phyloP scores from a whole-genome alignment of 2,329 filamentous ascomycete species.

The Ophiostoma fasciatum region DNA sequence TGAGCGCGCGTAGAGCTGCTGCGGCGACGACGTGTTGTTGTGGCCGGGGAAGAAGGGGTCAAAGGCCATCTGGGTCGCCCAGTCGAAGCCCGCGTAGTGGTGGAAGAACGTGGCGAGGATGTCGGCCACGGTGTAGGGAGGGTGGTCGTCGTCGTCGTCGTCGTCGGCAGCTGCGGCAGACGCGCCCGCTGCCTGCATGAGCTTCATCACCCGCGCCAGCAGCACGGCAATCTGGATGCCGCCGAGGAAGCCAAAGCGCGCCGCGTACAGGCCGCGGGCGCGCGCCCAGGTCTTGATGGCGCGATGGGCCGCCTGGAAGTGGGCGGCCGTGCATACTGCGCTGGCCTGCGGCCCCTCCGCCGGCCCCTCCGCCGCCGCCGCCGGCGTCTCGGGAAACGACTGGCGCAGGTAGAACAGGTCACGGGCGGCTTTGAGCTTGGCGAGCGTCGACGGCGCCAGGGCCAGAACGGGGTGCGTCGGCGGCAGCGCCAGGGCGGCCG shows the following conservation, averaged over 20 bases:
- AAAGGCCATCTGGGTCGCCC: constrained; percentile 36
- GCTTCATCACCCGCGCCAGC: constrained; percentile 44
- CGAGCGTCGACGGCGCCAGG: constrained; percentile 38
- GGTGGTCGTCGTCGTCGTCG: not conserved
- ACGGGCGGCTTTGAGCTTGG: constrained; percentile 48
- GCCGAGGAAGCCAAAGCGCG: constrained; percentile 49
- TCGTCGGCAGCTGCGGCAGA: not conserved
- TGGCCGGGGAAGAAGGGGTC: constrained; percentile 43
- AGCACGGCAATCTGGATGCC: constrained; percentile 51
- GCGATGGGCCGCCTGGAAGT: constrained; percentile 44
- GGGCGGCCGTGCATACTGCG: constrained; percentile 21
- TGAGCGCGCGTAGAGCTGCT: constrained; percentile 40
- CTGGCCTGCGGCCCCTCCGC: too few relatives aligned
- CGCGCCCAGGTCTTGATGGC: constrained; percentile 48
- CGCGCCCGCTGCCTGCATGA: constrained; percentile 19
- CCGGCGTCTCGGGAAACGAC: constrained; percentile 40
- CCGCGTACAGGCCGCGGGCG: constrained; percentile 46
- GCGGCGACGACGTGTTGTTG: too few relatives aligned
- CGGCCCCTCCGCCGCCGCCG: constrained; percentile 11
- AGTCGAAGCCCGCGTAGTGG: constrained; percentile 48
- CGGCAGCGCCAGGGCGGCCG: constrained; percentile 30
- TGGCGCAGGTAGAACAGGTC: constrained; percentile 46
- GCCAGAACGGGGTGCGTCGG: constrained; percentile 37
- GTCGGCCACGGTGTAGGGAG: constrained; percentile 25
- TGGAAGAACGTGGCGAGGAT: constrained; percentile 46